Percentiles rank a stretch among this genome's conserved stretches.
Conservation (phyloP, 2,329 filamentous ascomycete genomes). For the Fusarium redolens region DNA sequence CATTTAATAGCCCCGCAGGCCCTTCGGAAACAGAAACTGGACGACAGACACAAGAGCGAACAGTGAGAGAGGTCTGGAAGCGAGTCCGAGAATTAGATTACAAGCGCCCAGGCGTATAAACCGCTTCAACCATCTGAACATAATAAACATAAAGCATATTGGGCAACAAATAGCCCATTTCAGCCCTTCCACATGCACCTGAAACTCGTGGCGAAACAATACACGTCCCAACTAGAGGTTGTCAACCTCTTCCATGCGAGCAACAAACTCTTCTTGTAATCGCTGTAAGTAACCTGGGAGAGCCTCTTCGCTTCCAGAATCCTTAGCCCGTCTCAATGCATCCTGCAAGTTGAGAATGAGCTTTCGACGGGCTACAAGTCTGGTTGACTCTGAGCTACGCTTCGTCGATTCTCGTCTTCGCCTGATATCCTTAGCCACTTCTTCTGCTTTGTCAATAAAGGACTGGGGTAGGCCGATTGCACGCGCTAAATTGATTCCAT, state of each 20-base stretch:
- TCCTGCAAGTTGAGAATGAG: constrained; percentile 79
- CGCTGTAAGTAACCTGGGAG: constrained; percentile 56
- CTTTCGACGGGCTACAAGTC: constrained; percentile 73
- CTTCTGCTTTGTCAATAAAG: constrained; percentile 75
- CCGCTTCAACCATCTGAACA: neutral
- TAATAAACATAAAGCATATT: neutral
- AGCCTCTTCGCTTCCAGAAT: constrained; percentile 70
- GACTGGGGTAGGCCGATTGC: constrained; percentile 76
- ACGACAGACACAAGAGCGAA: constrained; percentile 74
- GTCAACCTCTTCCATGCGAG: constrained; percentile 76
- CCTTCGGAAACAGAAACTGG: constrained; percentile 70
- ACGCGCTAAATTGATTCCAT: constrained; percentile 85
- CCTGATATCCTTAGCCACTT: constrained; percentile 72
- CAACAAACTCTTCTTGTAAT: constrained; percentile 77
- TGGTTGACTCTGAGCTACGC: constrained; percentile 67
- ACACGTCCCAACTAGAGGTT: constrained; percentile 17
- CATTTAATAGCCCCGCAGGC: constrained; percentile 67
- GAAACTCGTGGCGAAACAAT: neutral
- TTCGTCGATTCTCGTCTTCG: constrained; percentile 67
- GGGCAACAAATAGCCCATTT: too few species aligned
- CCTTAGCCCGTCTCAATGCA: constrained; percentile 74
- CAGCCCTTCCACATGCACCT: neutral
- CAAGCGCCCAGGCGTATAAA: constrained; percentile 64
- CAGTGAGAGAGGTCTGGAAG: constrained; percentile 78
- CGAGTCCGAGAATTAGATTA: constrained; percentile 76